phyloP scores from a whole-genome alignment of 805 yeast species.

The Candida corydali region DNA sequence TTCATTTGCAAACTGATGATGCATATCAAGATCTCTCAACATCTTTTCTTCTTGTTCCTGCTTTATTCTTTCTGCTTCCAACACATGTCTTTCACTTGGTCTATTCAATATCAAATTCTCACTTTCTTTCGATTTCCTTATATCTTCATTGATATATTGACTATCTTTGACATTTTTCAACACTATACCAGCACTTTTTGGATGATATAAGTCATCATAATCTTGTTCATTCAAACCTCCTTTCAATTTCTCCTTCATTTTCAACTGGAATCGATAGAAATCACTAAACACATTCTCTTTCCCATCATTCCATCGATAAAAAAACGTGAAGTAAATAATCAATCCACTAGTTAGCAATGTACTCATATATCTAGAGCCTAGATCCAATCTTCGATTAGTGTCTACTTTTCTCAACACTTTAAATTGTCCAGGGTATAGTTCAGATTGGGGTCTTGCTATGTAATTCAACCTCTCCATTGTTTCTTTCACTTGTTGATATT shows the following conservation, averaged over 20 bases:
- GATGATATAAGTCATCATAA: constrained; percentile 54
- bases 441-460: constrained; percentile 74
- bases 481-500: constrained; percentile 62
- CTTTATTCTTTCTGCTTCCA: constrained; percentile 67
- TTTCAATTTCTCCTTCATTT: constrained; percentile 45
- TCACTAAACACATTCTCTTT: constrained; percentile 70
- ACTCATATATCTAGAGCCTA: constrained; percentile 59
- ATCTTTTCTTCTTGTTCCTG: constrained; percentile 62
- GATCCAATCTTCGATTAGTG: constrained; percentile 48
- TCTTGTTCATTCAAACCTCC: constrained; percentile 60
- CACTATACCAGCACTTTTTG: constrained; percentile 35
- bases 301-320: constrained; percentile 83
- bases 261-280: constrained; percentile 59
- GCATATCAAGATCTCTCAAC: constrained; percentile 29
- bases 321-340: constrained; percentile 59
- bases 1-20: constrained; percentile 18
- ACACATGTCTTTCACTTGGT: constrained; percentile 67
- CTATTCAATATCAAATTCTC: constrained; percentile 50
- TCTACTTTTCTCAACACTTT: constrained; percentile 62
- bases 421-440: constrained; percentile 73
- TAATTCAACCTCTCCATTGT: constrained; percentile 72
- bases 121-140: constrained; percentile 42
- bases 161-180: constrained; percentile 42
- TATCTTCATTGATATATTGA: constrained; percentile 39
- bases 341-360: constrained; percentile 46